Evolutionary conservation across 371 early-diverging fungal species (phyloP).

Genomic region (Thermomucor indicae-seudaticae): DNA sequence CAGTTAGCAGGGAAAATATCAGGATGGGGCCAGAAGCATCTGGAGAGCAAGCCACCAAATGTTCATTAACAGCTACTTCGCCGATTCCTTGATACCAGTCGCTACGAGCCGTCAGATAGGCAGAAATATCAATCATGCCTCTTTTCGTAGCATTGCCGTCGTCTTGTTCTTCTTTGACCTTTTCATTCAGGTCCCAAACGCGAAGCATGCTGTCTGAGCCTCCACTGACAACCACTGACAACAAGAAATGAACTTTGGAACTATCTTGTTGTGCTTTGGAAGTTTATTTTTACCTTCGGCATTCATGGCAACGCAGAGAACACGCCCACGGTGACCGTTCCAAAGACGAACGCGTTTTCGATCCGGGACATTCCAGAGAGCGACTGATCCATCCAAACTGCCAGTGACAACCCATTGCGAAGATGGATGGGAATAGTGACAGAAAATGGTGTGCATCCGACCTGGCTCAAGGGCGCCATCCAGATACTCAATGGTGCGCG

Average conservation of each 20-base stretch:
- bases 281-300: slow-evolving; percentile 26
- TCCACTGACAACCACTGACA: slow-evolving; percentile 52
- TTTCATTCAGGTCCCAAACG: slow-evolving; percentile 47
- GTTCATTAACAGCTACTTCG: slow-evolving; percentile 46
- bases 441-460: slow-evolving; percentile 34
- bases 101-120: slow-evolving; percentile 32
- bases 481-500: slow-evolving; percentile 14
- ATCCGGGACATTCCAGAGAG: slow-evolving; percentile 44
- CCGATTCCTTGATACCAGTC: slow-evolving; percentile 58
- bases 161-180: too few species aligned
- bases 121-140: slow-evolving; percentile 42
- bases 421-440: slow-evolving; percentile 41
- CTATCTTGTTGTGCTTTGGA: background rate
- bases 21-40: slow-evolving; percentile 53
- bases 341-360: slow-evolving; percentile 31
- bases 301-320: slow-evolving; percentile 55
- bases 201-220: slow-evolving; percentile 51
- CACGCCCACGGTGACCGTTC: slow-evolving; percentile 53
- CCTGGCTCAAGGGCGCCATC: slow-evolving; percentile 3
- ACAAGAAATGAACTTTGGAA: background rate
- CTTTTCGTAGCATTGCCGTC: slow-evolving; percentile 12
- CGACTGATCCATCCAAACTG: slow-evolving; percentile 50
- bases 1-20: slow-evolving; percentile 53
- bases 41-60: slow-evolving; percentile 51
- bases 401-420: slow-evolving; percentile 50